These are phyloP conservation scores for Diaporthe citriasiana DNA, from an alignment of 2,329 filamentous ascomycete species.

Conservation along the genomic window DNA sequence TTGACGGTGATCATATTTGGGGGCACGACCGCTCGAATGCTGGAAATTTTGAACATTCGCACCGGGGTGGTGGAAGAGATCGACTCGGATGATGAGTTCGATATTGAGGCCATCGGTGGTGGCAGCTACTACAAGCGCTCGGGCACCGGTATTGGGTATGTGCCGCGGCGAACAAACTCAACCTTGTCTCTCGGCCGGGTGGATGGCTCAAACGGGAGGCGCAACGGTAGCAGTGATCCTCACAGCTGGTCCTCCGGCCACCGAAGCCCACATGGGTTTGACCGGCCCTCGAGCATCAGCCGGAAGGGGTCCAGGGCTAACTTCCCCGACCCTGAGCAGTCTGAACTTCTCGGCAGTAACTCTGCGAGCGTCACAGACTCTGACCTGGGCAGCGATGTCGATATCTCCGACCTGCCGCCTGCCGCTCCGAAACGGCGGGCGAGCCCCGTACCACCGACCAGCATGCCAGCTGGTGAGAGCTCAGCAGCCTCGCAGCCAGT, in stretches of 20 bases:
- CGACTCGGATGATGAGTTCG: constrained; percentile 98
- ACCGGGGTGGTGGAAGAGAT: constrained; percentile 97
- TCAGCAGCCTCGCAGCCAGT: constrained; percentile 23
- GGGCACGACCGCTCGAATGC: constrained; percentile 95
- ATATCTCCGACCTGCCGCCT: constrained; percentile 76
- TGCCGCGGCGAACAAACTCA: constrained; percentile 75
- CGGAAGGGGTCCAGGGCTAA: constrained; percentile 64
- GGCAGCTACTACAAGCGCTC: constrained; percentile 86
- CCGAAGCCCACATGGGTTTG: constrained; percentile 61
- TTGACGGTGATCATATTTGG: constrained; percentile 99
- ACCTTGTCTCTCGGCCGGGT: constrained; percentile 70
- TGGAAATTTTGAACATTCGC: constrained; percentile 96
- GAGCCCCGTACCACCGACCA: constrained; percentile 54
- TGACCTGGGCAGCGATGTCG: constrained; percentile 74
- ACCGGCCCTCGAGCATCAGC: constrained; percentile 63
- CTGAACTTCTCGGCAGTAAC: constrained; percentile 66
- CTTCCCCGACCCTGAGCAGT: constrained; percentile 65
- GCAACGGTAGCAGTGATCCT: constrained; percentile 49
- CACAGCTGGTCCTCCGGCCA: constrained; percentile 68
- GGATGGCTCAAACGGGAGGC: constrained; percentile 49
- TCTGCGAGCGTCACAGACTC: constrained; percentile 65
- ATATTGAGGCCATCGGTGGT: constrained; percentile 83
- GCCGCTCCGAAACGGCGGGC: constrained; percentile 63
- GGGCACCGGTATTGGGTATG: constrained; percentile 82
- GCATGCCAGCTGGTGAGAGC: constrained; percentile 42